Evolutionary conservation across 805 yeast species (phyloP), one percentile per base, ranked within the genome.

Genomic region (Hyphopichia homilentoma): DNA sequence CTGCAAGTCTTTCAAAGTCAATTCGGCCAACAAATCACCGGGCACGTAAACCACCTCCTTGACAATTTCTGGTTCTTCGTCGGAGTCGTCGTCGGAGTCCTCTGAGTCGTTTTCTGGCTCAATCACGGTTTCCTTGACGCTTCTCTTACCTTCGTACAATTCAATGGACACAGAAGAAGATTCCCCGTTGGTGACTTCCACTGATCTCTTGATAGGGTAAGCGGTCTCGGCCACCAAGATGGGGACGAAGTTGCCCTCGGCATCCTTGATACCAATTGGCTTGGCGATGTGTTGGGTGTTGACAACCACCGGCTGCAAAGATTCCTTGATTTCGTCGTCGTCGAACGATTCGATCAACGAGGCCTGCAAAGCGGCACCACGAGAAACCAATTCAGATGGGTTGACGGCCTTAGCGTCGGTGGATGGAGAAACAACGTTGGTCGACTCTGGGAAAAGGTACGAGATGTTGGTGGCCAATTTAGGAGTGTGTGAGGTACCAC

Each of bases 311-410:
- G 94, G 93, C 61, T 84, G 84, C 48, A 80, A 68, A 36, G 93
- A 81, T 65, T 87, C 95, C 29, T 72, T 67, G 49, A 81, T 69
- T 62, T 87, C 93, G 41, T 84, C 95, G 33, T 76, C 87, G 52
- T 82, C 93, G 50, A 86, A 94, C 37, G 78, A 69, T 51, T 83
- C 90, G 42, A 83, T 68, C 50, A 90, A 70, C 23, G 95, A 79
- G 32, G 96, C 98, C 73, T 93, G 97, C 57, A 90, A 75, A 42
- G 97, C 96, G 38, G 96, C 94, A 65, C 98, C 98, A 54, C 94
- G 81, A 44, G 95, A 81, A 44, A 83, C 70, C 52, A 88, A 73
- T 69, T 93, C 97, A 54, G 85, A 81, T 39, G 98, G 97, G 65
- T 85, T 77, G 40, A 80, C 57, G 36, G 93, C 84, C 64, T 86